phyloP scores from a whole-genome alignment of 495 filamentous ascomycete species.

The Neurospora sp. region DNA sequence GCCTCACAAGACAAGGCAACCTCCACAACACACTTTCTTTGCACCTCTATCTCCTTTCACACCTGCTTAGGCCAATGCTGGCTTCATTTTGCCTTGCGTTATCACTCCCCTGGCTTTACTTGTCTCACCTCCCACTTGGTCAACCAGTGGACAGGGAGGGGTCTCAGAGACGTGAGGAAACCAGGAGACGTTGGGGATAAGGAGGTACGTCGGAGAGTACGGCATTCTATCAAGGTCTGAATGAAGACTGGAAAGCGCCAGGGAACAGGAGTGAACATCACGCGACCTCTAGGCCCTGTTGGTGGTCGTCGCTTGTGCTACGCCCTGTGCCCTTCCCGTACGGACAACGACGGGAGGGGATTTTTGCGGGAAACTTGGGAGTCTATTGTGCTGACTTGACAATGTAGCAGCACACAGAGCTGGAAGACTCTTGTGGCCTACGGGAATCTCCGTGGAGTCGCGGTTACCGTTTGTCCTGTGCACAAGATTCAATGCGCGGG shows the following conservation, averaged over 20 bases:
- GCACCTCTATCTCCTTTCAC: background rate
- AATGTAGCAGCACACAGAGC: background rate
- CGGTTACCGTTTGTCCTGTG: background rate
- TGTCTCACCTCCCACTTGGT: background rate
- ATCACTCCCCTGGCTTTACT: background rate
- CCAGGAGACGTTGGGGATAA: background rate
- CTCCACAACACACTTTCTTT: background rate
- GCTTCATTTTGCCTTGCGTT: background rate
- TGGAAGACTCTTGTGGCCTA: background rate
- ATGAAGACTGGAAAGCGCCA: background rate
- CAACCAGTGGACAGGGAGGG: background rate
- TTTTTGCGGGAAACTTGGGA: background rate
- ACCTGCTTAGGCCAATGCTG: background rate
- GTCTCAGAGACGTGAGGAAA: background rate
- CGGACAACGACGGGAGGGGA: background rate
- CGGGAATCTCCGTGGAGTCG: background rate
- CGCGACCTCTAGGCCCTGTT: background rate
- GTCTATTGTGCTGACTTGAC: background rate
- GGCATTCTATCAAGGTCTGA: background rate
- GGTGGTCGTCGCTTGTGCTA: background rate
- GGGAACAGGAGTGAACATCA: background rate
- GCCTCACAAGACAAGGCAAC: background rate
- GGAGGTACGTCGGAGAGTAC: background rate
- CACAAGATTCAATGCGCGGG: background rate
- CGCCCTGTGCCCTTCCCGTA: background rate